Evolutionary conservation across 2,329 filamentous ascomycete species (phyloP).

Genomic region (Berkeleyomyces basicola): DNA sequence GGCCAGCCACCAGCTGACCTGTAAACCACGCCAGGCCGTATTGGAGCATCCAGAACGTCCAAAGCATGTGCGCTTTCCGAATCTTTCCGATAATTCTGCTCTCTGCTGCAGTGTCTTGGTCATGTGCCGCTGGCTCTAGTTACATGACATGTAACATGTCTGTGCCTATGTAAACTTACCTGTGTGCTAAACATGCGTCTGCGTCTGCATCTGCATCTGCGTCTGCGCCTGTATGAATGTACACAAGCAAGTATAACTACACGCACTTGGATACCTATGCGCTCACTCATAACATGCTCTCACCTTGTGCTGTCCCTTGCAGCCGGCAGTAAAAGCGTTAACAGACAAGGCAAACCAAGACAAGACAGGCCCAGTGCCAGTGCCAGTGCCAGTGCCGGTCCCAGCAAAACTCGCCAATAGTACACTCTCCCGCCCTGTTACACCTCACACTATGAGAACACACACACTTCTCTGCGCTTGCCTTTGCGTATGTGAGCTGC

Average conservation of each 20-base stretch:
- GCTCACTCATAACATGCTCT: not conserved
- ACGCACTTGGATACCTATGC: not conserved
- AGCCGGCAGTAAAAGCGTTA: not conserved
- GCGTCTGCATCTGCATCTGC: not conserved
- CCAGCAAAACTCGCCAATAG: too few relatives aligned
- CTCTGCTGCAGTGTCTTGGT: not conserved
- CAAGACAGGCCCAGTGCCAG: not conserved
- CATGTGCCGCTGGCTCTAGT: not conserved
- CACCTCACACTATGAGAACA: not conserved
- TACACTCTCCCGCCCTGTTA: not conserved
- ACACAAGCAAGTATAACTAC: not conserved
- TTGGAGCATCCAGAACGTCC: not conserved
- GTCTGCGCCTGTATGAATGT: not conserved
- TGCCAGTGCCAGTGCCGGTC: not conserved
- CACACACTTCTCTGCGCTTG: not conserved
- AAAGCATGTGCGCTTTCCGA: not conserved
- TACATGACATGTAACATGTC: not conserved
- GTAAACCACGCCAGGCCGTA: not conserved
- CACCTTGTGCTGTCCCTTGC: not conserved
- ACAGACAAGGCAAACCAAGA: not conserved
- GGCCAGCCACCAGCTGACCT: not conserved
- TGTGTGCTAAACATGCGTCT: not conserved
- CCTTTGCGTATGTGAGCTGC: not conserved
- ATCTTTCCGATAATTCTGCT: slow-evolving; percentile 5
- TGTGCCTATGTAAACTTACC: not conserved